phyloP scores from a whole-genome alignment of 2,329 filamentous ascomycete species.

The Xylaria hypoxylon region DNA sequence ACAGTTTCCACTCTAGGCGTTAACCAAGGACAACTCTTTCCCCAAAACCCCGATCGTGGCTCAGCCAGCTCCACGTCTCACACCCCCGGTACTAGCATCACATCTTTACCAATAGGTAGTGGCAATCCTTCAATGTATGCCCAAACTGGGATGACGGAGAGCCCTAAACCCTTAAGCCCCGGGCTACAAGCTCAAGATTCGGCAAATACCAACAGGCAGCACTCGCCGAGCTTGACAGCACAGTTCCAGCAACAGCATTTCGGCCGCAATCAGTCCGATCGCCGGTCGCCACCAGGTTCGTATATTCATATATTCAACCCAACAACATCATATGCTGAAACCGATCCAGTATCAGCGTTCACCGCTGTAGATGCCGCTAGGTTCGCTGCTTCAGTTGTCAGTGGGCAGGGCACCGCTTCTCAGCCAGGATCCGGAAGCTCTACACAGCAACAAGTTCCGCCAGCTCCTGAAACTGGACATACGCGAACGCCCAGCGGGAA shows the following conservation, averaged over 20 bases:
- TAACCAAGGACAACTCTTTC: conserved; percentile 68
- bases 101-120: conserved; percentile 60
- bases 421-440: conserved; percentile 45
- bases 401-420: conserved; percentile 39
- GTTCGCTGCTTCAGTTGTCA: conserved; percentile 45
- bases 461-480: conserved; percentile 43
- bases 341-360: conserved; percentile 47
- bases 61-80: conserved; percentile 68
- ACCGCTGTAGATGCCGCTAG: conserved; percentile 49
- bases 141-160: conserved; percentile 82
- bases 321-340: conserved; percentile 45
- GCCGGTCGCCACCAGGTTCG: conserved; percentile 66
- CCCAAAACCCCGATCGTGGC: conserved; percentile 69
- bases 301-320: conserved; percentile 49
- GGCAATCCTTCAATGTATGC: conserved; percentile 70
- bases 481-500: conserved; percentile 60
- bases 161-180: conserved; percentile 84
- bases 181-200: conserved; percentile 66
- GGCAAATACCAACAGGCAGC: conserved; percentile 64
- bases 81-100: conserved; percentile 62
- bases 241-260: conserved; percentile 75
- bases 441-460: conserved; percentile 38
- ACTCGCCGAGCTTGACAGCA: conserved; percentile 74
- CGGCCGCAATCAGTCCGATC: conserved; percentile 66
- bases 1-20: conserved; percentile 78